Conservation (phyloP, 2,329 filamentous ascomycete species). For the Cytospora schulzeri region DNA sequence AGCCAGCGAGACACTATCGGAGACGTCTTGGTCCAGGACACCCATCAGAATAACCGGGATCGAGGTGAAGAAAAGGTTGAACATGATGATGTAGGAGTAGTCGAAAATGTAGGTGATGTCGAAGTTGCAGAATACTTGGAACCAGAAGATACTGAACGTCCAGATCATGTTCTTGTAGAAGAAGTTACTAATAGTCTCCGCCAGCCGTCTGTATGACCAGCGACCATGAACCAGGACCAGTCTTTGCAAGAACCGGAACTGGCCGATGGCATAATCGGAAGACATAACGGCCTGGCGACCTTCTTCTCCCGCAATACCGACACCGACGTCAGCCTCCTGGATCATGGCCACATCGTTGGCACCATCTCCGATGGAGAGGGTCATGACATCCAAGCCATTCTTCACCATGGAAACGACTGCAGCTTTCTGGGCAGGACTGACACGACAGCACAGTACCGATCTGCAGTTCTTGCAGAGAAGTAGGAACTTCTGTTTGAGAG, state of each 20-base stretch:
- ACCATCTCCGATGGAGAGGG: constrained; percentile 87
- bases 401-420: constrained; percentile 97
- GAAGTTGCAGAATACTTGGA: constrained; percentile 91
- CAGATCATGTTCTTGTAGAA: constrained; percentile 99
- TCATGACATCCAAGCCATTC: constrained; percentile 92
- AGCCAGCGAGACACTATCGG: constrained; percentile 87
- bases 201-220: constrained; percentile 94
- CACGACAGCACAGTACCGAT: constrained; percentile 94
- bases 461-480: constrained; percentile 96
- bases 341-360: constrained; percentile 99
- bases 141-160: constrained; percentile 97
- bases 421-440: constrained; percentile 95
- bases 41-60: constrained; percentile 94
- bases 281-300: constrained; percentile 94
- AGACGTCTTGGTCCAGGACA: constrained; percentile 94
- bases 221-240: constrained; percentile 87
- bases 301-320: constrained; percentile 92
- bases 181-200: constrained; percentile 95
- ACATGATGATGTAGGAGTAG: constrained; percentile 95
- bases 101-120: constrained; percentile 97
- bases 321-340: constrained; percentile 94
- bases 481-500: constrained; percentile 87
- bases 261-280: constrained; percentile 91
- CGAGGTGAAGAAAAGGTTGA: constrained; percentile 96
- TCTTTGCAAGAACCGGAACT: constrained; percentile 86